phyloP scores from a whole-genome alignment of 257 asterid genomes.

The Solanum arcanum region DNA sequence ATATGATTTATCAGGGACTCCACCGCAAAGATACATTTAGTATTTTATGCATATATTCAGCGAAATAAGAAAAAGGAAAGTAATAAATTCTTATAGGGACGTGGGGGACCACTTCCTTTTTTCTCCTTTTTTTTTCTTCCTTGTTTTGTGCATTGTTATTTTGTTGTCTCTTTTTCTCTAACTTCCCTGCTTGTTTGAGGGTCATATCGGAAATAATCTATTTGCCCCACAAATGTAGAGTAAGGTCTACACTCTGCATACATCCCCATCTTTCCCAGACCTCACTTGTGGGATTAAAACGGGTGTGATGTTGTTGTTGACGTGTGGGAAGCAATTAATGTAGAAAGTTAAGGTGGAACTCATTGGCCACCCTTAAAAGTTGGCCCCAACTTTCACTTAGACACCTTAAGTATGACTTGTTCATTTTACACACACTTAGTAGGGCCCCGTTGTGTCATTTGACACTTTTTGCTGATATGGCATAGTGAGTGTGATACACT shows the following conservation, averaged over 20 bases:
- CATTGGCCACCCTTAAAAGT: neutral
- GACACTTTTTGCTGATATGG: neutral
- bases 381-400: neutral
- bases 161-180: neutral
- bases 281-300: neutral
- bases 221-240: neutral
- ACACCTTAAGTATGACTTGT: too few relatives aligned
- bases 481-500: neutral
- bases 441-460: neutral
- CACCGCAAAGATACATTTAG: neutral
- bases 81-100: neutral
- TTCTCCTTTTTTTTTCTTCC: neutral
- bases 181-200: neutral
- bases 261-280: neutral
- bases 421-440: neutral
- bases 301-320: neutral
- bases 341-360: neutral
- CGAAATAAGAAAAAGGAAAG: neutral
- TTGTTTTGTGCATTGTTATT: neutral
- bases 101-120: neutral
- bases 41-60: neutral
- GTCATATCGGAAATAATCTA: neutral
- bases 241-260: neutral
- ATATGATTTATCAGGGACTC: neutral
- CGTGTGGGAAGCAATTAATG: neutral